A percentile compares a stretch with the other conserved stretches of the same genome.
These are phyloP conservation scores for Castanospermum australe DNA, from an alignment of 306 rosid genomes.

Conservation along the genomic window DNA sequence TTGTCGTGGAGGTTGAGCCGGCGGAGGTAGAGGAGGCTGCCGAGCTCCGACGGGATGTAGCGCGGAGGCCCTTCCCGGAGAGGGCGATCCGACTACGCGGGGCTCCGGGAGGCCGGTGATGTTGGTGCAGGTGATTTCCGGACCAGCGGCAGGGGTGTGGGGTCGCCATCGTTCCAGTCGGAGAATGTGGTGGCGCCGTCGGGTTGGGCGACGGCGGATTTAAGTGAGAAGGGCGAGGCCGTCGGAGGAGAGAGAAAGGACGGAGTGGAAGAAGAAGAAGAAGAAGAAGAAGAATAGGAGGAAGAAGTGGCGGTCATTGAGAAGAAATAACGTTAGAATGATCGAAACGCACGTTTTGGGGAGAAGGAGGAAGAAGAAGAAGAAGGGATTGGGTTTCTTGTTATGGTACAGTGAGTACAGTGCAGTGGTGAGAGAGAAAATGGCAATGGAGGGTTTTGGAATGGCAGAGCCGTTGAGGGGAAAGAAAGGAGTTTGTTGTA, in stretches of 20 bases:
- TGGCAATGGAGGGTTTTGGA: background rate
- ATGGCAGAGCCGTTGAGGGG: background rate
- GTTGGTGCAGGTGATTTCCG: conserved; percentile 81
- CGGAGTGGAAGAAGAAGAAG: conserved; percentile 5
- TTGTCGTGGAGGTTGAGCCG: conserved; percentile 83
- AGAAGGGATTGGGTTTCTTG: background rate
- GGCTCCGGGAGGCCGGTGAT: conserved; percentile 58
- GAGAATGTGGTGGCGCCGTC: conserved; percentile 47
- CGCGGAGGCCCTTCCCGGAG: conserved; percentile 74
- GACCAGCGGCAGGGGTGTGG: conserved; percentile 79
- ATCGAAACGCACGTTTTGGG: conserved; percentile 6
- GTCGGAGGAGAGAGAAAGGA: conserved; percentile 66
- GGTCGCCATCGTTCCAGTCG: conserved; percentile 77
- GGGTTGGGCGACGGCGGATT: conserved; percentile 80
- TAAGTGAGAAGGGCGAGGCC: conserved; percentile 88
- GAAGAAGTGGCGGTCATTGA: conserved; percentile 27
- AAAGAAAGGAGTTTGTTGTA: conserved; percentile 10
- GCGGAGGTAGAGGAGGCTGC: conserved; percentile 70
- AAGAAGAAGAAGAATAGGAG: background rate
- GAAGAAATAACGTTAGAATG: too few species aligned
- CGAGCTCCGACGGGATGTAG: conserved; percentile 92
- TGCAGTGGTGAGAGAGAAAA: background rate
- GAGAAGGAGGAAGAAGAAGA: background rate
- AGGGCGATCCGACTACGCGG: conserved; percentile 81
- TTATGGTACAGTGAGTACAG: background rate